Conservation (phyloP, 2,329 filamentous ascomycete genomes). For the Clarireedia hainanense region DNA sequence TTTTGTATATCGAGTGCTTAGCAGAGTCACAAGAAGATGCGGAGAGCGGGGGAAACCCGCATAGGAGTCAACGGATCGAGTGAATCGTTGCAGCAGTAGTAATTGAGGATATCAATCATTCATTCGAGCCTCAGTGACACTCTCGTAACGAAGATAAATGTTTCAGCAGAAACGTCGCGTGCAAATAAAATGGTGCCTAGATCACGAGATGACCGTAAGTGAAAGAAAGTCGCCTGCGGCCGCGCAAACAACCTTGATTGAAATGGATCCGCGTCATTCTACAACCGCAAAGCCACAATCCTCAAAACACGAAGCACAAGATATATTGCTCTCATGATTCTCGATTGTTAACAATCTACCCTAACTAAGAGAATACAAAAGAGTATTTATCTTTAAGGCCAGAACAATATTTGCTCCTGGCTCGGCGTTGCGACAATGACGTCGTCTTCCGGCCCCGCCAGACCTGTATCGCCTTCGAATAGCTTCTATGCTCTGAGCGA, state of each 20-base stretch:
- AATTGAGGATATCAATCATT: no score
- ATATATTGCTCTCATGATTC: neutral
- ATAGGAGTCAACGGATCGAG: no score
- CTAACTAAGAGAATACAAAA: neutral
- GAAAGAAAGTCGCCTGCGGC: neutral
- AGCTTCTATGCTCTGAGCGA: constrained; percentile 96
- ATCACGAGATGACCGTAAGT: neutral
- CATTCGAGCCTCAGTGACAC: no score
- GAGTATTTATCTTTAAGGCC: neutral
- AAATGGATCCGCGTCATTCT: neutral
- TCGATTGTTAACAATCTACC: neutral
- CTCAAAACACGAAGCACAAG: neutral
- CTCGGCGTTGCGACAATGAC: constrained; percentile 21
- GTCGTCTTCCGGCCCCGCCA: constrained; percentile 23
- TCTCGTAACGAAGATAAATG: no score
- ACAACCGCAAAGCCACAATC: neutral
- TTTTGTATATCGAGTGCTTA: no score
- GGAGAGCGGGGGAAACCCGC: no score
- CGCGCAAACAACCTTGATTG: neutral
- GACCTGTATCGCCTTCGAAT: constrained; percentile 62
- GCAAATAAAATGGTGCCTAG: no score
- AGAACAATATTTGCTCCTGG: neutral
- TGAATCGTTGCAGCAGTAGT: no score
- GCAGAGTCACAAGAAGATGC: no score
- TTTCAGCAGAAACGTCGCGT: no score